A percentile compares a stretch with the other conserved stretches of the same genome.
Conservation (phyloP, 768 basidiomycete species). For the Amanita fuliginea region DNA sequence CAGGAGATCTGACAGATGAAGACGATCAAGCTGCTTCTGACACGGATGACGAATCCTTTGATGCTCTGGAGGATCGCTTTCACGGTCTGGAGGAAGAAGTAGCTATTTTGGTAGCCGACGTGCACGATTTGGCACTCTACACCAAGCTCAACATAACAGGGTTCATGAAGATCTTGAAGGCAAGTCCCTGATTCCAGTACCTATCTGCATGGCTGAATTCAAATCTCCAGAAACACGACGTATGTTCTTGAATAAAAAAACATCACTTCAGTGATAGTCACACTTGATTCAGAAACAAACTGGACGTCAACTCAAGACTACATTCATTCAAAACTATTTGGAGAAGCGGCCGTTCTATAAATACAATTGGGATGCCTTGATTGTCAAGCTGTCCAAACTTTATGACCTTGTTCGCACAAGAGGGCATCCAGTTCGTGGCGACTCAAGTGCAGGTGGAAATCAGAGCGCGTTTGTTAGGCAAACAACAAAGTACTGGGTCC, state of each 20-base stretch:
- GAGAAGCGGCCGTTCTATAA: conserved; percentile 95
- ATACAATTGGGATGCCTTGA: conserved; percentile 91
- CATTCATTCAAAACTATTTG: conserved; percentile 85
- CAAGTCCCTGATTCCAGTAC: conserved; percentile 15
- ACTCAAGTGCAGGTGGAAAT: conserved; percentile 86
- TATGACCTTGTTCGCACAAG: conserved; percentile 94
- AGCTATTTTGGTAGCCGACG: conserved; percentile 86
- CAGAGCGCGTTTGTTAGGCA: conserved; percentile 98
- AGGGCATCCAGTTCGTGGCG: conserved; percentile 90
- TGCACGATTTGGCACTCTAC: conserved; percentile 82
- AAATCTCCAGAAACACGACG: conserved; percentile 77
- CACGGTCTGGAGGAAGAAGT: conserved; percentile 87
- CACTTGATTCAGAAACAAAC: conserved; percentile 76
- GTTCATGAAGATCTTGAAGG: conserved; percentile 97
- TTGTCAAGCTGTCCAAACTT: conserved; percentile 89
- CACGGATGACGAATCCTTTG: conserved; percentile 39
- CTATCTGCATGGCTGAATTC: background rate
- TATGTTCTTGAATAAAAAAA: conserved; percentile 21
- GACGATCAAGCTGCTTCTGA: conserved; percentile 21
- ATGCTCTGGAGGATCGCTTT: conserved; percentile 79
- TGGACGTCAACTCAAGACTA: conserved; percentile 63
- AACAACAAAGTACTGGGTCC: conserved; percentile 99
- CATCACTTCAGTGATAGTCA: background rate
- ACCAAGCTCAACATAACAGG: conserved; percentile 98
- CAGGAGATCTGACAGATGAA: conserved; percentile 43